Evolutionary conservation across 805 yeast genomes (phyloP), one percentile per base, ranked within the genome.

Genomic region (Komagataella ulmi): DNA sequence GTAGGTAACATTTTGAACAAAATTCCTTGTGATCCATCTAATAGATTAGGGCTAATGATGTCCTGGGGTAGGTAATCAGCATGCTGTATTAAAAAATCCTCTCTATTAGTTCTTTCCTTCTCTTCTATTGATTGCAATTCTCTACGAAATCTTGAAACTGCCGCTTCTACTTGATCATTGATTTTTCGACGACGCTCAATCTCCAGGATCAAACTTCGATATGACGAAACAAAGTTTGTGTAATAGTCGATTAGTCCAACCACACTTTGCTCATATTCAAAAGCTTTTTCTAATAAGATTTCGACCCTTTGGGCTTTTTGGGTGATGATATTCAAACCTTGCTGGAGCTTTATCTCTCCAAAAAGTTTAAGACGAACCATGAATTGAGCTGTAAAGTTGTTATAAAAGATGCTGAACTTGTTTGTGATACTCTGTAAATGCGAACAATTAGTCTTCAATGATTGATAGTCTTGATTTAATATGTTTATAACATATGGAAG

Each of bases 11-110:
- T 44, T 24, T 53, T 51, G 49, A 53, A 52, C 46, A 56, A 48
- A 45, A 54, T 47, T 48, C 47, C 47, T 47, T 53, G 30, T 45
- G 44, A 19, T 21, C 45, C n/a, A 45, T 46, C 45, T 6, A 43
- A 17, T 3, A 19, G 24, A 17, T 49, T 19, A 10, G 49, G 51
- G 48, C 59, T 63, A 8, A 65, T 53, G 44, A 67, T 58, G 51
- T 65, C 62, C 45, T 59, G 62, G 1, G 90, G 90, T 12, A 83
- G 64, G 55, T 63, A 83, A 45, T 74, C 75, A 0, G 82, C 83
- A 62, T 80, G 70, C 4, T 65, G 60, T 2, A 60, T 56, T 47
- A 79, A 55, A 55, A 83, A 83, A 8, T 58, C 51, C 17, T 66
- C 58, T 45, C 86, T 66, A 10, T 63, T 59, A 1, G 59, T 60